Evolutionary conservation across 305 asterid genomes (phyloP).

Genomic region (Fraxinus platypoda): DNA sequence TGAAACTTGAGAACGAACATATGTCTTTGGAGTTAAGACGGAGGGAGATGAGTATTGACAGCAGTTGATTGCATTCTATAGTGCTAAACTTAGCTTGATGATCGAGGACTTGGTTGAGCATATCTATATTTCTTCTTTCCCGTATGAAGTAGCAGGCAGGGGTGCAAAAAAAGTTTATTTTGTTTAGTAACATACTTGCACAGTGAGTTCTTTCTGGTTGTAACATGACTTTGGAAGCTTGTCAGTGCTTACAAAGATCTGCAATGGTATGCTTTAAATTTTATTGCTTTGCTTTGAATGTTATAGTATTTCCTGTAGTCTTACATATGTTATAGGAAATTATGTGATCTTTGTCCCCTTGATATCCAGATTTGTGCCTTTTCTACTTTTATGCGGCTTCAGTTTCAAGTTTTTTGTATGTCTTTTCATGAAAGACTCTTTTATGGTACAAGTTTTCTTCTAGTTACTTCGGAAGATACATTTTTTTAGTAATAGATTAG

Average conservation of each 20-base stretch:
- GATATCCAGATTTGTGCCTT: background rate
- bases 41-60: slow-evolving; percentile 51
- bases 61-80: background rate
- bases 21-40: slow-evolving; percentile 63
- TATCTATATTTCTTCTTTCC: background rate
- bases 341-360: slow-evolving; percentile 2
- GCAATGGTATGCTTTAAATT: background rate
- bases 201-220: background rate
- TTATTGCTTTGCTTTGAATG: slow-evolving; percentile 14
- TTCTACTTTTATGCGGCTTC: background rate
- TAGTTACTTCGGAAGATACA: background rate
- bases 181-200: background rate
- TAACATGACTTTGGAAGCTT: background rate
- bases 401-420: background rate
- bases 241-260: background rate
- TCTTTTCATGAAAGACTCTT: background rate
- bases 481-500: background rate
- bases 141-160: background rate
- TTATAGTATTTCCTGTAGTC: slow-evolving; percentile 2
- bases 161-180: background rate
- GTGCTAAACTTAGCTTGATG: background rate
- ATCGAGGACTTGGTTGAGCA: background rate
- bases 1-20: slow-evolving; percentile 71
- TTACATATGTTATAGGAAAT: slow-evolving; percentile 16
- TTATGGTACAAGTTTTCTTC: background rate